Conservation (phyloP, 768 basidiomycete species). For the Psilocybe cubensis region DNA sequence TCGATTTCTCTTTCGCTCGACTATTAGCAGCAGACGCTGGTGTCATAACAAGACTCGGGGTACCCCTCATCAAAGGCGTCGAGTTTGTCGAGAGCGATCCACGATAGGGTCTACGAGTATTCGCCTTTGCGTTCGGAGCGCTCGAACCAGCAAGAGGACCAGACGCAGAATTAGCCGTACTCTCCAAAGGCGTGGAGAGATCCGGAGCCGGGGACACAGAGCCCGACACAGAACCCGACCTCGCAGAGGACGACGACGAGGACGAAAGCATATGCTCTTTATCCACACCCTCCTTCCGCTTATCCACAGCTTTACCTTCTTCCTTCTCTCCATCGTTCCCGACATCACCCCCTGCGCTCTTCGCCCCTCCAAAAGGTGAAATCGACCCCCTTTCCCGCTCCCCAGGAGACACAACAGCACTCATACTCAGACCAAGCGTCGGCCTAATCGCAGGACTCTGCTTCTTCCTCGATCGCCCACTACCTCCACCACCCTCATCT, state of each 20-base stretch:
- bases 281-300: neutral
- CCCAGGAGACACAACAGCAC: slow-evolving; percentile 11
- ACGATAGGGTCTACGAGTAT: slow-evolving; percentile 23
- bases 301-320: neutral
- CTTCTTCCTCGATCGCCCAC: slow-evolving; percentile 46
- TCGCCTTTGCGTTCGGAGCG: slow-evolving; percentile 10
- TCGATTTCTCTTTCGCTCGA: neutral
- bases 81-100: slow-evolving; percentile 59
- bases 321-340: neutral
- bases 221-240: slow-evolving; percentile 16
- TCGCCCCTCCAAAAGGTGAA: slow-evolving; percentile 10
- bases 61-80: slow-evolving; percentile 51
- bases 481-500: slow-evolving; percentile 46
- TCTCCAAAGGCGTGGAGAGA: neutral
- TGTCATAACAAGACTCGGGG: slow-evolving; percentile 9
- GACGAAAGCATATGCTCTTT: neutral
- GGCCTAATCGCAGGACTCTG: slow-evolving; percentile 49
- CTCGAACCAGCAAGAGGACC: neutral
- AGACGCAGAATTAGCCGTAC: neutral
- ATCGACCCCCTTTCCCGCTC: slow-evolving; percentile 16
- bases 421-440: slow-evolving; percentile 25
- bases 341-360: neutral
- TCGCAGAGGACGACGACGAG: slow-evolving; percentile 7
- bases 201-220: slow-evolving; percentile 17
- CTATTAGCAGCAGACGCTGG: neutral